These are phyloP conservation scores for Naganishia onofrii DNA, from an alignment of 768 basidiomycete species.

Conservation along the genomic window DNA sequence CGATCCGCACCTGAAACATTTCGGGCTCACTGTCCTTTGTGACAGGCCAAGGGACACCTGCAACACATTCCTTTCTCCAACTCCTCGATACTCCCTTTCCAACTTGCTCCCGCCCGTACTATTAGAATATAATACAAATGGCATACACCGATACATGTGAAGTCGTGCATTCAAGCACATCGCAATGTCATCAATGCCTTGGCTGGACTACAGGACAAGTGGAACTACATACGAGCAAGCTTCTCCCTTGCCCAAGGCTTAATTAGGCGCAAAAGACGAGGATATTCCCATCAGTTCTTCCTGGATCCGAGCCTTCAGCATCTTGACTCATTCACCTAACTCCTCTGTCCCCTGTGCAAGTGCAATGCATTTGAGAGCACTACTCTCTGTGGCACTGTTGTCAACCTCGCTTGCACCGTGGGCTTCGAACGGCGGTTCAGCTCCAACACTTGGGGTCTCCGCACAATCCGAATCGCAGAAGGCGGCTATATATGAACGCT, in stretches of 20 bases:
- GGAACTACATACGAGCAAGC: background rate
- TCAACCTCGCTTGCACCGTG: constrained; percentile 8
- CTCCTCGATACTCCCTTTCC: no score
- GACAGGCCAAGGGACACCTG: no score
- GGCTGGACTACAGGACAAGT: constrained; percentile 16
- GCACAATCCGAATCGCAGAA: background rate
- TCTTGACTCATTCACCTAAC: background rate
- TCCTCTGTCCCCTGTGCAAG: background rate
- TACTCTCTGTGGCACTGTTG: background rate
- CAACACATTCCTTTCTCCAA: no score
- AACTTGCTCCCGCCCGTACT: no score
- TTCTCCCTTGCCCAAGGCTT: background rate
- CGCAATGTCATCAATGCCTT: background rate
- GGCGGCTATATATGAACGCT: background rate
- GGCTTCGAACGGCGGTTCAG: constrained; percentile 1
- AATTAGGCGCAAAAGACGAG: background rate
- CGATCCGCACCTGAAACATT: no score
- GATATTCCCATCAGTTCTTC: no score
- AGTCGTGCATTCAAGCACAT: background rate
- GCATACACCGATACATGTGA: no score
- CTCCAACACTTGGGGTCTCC: background rate
- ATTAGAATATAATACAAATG: no score
- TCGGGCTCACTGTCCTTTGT: no score
- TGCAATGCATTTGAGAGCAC: constrained; percentile 5
- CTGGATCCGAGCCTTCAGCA: no score